phyloP scores from a whole-genome alignment of 2,329 filamentous ascomycete species.

The Xylariales sp. region DNA sequence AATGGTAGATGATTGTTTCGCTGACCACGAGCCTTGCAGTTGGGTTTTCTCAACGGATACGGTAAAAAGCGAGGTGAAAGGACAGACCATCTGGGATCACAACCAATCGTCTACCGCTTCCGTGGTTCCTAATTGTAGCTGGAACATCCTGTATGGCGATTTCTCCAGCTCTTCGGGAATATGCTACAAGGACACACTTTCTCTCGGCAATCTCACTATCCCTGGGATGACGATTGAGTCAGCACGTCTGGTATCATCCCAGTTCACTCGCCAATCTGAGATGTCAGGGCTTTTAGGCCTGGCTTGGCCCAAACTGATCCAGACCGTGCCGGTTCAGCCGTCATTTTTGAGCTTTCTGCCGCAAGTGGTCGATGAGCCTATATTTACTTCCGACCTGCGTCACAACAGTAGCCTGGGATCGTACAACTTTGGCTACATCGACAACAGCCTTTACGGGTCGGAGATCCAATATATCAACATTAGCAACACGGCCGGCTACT shows the following conservation, averaged over 20 bases:
- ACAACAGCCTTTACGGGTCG: conserved; percentile 31
- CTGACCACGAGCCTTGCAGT: conserved; percentile 22
- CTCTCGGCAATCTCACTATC: conserved; percentile 39
- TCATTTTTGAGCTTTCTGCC: conserved; percentile 41
- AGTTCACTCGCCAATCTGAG: conserved; percentile 35
- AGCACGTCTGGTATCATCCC: conserved; percentile 36
- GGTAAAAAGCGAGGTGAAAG: conserved; percentile 37
- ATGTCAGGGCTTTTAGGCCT: conserved; percentile 51
- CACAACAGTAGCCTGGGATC: conserved; percentile 38
- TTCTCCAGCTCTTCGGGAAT: conserved; percentile 34
- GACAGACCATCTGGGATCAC: conserved; percentile 36
- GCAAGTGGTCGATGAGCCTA: conserved; percentile 30
- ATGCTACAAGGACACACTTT: conserved; percentile 46
- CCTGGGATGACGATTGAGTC: conserved; percentile 44
- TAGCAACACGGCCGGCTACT: conserved; percentile 46
- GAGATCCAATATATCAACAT: conserved; percentile 43
- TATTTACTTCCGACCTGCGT: conserved; percentile 47
- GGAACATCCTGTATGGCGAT: conserved; percentile 45
- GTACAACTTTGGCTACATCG: conserved; percentile 48
- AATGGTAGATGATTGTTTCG: neutral
- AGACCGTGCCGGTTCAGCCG: conserved; percentile 35
- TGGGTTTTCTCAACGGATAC: conserved; percentile 52
- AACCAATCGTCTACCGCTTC: conserved; percentile 39
- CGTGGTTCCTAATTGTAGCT: conserved; percentile 37
- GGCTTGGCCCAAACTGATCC: conserved; percentile 40